These are phyloP conservation scores for Pelargonium myrrhifolium DNA, from an alignment of 441 rosid species.

Conservation along the genomic window DNA sequence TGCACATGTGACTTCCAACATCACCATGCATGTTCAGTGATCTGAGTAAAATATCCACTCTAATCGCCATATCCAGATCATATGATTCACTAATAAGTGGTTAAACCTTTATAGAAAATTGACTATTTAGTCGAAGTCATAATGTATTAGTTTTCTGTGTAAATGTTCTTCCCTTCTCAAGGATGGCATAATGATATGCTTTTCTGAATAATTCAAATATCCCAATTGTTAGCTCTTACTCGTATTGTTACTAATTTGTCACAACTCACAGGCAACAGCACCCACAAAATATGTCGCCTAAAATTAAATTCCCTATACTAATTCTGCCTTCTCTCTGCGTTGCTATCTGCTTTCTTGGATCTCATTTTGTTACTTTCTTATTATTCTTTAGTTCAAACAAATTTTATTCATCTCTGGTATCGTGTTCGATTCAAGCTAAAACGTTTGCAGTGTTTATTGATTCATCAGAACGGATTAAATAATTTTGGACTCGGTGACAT, in stretches of 20 bases:
- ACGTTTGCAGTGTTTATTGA: not conserved
- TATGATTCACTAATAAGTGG: not conserved
- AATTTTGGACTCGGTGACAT: not conserved
- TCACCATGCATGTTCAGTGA: constrained; percentile 7
- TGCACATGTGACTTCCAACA: constrained; percentile 4
- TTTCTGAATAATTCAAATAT: not conserved
- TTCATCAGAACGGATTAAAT: not conserved
- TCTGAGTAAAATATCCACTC: not conserved
- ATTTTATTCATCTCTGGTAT: not conserved
- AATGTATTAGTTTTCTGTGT: not conserved
- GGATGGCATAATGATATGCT: not conserved
- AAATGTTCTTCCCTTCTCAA: constrained; percentile 2
- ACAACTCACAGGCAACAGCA: not conserved
- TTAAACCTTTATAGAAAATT: not conserved
- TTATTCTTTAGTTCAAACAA: not conserved
- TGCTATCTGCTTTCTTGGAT: not conserved
- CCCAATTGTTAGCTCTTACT: not conserved
- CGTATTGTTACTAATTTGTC: not conserved
- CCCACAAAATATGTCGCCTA: not conserved
- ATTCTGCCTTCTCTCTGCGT: not conserved
- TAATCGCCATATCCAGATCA: not conserved
- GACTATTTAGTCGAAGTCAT: not conserved
- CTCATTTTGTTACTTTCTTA: not conserved
- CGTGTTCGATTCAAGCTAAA: not conserved
- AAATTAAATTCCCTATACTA: not conserved